A percentile compares a stretch with the other conserved stretches of the same genome.
These are phyloP conservation scores for Quercus phellos DNA, from an alignment of 331 rosid genomes.

Conservation along the genomic window DNA sequence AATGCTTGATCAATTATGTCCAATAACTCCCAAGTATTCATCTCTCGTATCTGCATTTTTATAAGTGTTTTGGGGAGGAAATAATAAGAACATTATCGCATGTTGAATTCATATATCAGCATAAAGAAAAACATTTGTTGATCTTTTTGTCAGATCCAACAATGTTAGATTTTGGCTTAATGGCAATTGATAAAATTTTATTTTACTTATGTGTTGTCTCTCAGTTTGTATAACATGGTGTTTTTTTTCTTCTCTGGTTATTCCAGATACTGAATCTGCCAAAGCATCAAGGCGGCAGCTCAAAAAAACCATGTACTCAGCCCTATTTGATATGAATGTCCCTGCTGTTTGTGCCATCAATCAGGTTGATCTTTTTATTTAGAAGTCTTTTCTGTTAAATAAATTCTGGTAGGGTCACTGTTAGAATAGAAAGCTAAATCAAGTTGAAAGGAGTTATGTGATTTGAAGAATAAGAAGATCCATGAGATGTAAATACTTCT, in stretches of 20 bases:
- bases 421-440: not conserved
- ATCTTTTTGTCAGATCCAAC: not conserved
- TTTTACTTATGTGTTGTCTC: not conserved
- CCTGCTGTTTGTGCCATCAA: slow-evolving; percentile 78
- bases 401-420: not conserved
- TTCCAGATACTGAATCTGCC: slow-evolving; percentile 71
- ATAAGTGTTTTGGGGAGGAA: not conserved
- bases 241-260: not conserved
- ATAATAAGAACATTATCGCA: not conserved
- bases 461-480: not conserved
- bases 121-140: not conserved
- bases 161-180: not conserved
- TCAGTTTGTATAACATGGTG: not conserved
- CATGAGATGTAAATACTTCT: not conserved
- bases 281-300: slow-evolving; percentile 72
- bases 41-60: not conserved
- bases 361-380: slow-evolving; percentile 42
- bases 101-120: not conserved
- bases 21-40: not conserved
- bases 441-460: not conserved
- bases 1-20: not conserved
- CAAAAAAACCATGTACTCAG: slow-evolving; percentile 54
- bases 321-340: slow-evolving; percentile 73
- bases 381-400: not conserved
- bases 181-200: not conserved